Base-by-base conservation (phyloP, 495 filamentous ascomycete genomes). In the Polyplosphaeria fusca region DNA sequence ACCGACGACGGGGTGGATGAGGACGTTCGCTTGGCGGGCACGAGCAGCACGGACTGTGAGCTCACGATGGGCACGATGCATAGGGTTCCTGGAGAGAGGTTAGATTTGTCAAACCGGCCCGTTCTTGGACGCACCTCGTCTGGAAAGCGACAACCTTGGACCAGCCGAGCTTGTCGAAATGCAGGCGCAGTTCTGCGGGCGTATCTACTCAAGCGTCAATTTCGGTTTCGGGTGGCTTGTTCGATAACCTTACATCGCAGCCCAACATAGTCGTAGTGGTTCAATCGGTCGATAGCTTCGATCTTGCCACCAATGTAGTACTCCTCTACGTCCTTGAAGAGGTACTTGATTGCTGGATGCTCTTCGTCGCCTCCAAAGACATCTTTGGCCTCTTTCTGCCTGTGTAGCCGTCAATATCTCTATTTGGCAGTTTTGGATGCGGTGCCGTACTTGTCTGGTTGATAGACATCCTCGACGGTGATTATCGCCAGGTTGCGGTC, bases 81-180 rank as follows among this genome's bases (percentile, higher is more conserved):
- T 98, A 53, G 93, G 93, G 77, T 98, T 98, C 68, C 91, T 56
- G 14, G 12, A 20, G 27, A 5, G 18, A 11, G 7, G 39, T 55
- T n/a, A 44, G 76, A 46, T 18, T 22, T 18, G 24, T 35, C 14
- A 7, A 35, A 35, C 30, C 30, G 14, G 14, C 30, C 7, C 37
- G 7, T 45, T 11, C 5, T 26, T 38, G 38, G 47, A 14, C 19
- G n/a, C 43, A 56, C 60, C 75, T 77, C 30, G 93, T 98, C 81
- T 98, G 93, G 84, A 98, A 98, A 69, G 93, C 93, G 61, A 98
- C 93, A 67, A 98, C 92, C 67, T 83, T 82, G 67, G 84, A 83
- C 93, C 93, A 98, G 70, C 93, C 93, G 68, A 98, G 88, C 80
- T 98, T 98, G 77, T 96, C 91, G 68, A 98, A 98, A 80, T 97